Conservation (phyloP, 768 basidiomycete species). For the Panellus pusillus region DNA sequence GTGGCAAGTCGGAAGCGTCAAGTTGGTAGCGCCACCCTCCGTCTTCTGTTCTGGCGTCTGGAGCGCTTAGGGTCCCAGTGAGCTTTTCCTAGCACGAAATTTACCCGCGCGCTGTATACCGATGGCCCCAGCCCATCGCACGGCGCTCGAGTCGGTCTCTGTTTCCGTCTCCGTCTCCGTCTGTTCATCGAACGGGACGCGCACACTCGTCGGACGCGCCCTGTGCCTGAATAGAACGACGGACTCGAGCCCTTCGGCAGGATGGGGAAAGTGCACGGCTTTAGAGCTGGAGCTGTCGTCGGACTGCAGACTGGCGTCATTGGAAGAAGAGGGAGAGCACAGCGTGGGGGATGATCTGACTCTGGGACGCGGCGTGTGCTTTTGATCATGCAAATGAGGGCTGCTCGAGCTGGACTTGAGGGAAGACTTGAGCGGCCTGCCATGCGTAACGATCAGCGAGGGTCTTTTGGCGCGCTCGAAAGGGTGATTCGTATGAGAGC, state of each 20-base stretch:
- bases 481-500: no score
- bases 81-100: no score
- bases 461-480: no score
- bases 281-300: slow-evolving; percentile 47
- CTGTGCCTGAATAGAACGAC: slow-evolving; percentile 63
- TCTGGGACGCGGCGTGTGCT: not conserved
- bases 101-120: not conserved
- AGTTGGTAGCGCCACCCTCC: no score
- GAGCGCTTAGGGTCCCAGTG: no score
- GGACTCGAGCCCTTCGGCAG: slow-evolving; percentile 57
- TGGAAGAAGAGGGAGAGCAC: not conserved
- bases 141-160: slow-evolving; percentile 19
- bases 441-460: slow-evolving; percentile 32
- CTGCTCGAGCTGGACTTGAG: slow-evolving; percentile 1
- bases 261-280: slow-evolving; percentile 85
- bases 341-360: not conserved
- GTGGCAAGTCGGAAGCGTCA: no score
- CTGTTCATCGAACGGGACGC: slow-evolving; percentile 33
- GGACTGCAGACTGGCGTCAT: not conserved
- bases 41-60: no score
- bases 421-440: slow-evolving; percentile 6
- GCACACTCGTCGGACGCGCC: slow-evolving; percentile 67
- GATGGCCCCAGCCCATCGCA: not conserved
- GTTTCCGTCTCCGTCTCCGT: slow-evolving; percentile 46
- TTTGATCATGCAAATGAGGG: not conserved